Evolutionary conservation across 148 eudicot genomes (phyloP), one percentile per base, ranked within the genome.

Genomic region (Rhododendron molle): DNA sequence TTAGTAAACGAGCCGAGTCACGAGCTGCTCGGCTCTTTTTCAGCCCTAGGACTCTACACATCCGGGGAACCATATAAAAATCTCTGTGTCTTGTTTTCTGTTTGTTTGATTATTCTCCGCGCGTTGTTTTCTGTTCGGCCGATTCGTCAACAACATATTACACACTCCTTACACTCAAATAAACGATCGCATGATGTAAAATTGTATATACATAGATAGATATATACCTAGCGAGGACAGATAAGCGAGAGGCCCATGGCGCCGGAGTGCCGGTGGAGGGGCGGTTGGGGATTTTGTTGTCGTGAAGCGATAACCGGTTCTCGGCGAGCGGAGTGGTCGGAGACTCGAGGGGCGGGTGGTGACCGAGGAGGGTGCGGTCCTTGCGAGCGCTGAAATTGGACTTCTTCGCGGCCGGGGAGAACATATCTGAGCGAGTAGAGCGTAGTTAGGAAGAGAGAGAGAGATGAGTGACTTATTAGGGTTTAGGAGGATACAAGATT

Each of bases 241-340:
- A 96, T 28, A 94, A 90, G 43, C 98, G 98, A 84, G 98, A 90
- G 50, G 96, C 88, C 98, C 99, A 96, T 1, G 99, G 99, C 32
- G 99, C 98, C 14, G 99, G 99, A 80, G 99, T 96, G 78, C 99
- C 99, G 54, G 95, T 94, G 85, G 88, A 83, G 10, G 99, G 99
- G 54, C 99, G 98, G 87, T 95, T 89, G 40, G 92, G 91, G 76
- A 94, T 49, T 0, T 76, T 65, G 65, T 60, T 76, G 56, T 85
- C 91, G 83, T 56, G 80, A 38, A 50, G 69, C 20, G 83, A 50
- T 36, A 40, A 85, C 38, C 91, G 90, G 71, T 83, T 87, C 16
- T 88, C 92, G 7, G 86, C 76, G 0, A 85, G 47, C 2, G 98
- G 95, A 84, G 98, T 92, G 18, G 83, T 34, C 49, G 94, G 96